phyloP scores from a whole-genome alignment of 169 alveolate species.

The Plasmodium vivax region DNA sequence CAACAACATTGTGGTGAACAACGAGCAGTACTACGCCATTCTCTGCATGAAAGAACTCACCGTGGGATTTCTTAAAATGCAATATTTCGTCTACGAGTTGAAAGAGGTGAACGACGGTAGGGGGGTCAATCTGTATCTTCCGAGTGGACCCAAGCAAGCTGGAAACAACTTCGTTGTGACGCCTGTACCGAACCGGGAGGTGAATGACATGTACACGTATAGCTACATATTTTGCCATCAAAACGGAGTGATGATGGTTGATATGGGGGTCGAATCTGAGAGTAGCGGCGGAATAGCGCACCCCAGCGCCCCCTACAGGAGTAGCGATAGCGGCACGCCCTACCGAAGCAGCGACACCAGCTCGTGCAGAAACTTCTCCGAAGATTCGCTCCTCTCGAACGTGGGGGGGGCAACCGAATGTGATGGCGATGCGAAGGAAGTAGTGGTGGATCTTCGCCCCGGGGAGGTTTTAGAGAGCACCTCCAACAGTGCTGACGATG shows the following conservation, averaged over 20 bases:
- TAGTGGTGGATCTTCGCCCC: too few species aligned
- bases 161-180: not conserved
- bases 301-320: not conserved
- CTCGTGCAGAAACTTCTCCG: not conserved
- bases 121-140: not conserved
- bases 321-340: not conserved
- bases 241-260: slow-evolving; percentile 21
- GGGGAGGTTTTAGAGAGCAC: not conserved
- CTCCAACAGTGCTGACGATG: not conserved
- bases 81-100: slow-evolving; percentile 48
- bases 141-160: not conserved
- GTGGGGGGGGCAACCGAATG: not conserved
- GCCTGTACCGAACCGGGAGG: not conserved
- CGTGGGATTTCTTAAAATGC: slow-evolving; percentile 28
- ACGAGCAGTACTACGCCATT: slow-evolving; percentile 11
- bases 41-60: not conserved
- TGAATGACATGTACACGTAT: slow-evolving; percentile 29
- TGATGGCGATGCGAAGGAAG: not conserved
- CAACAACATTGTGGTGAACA: slow-evolving; percentile 7
- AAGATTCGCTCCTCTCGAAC: not conserved
- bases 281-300: not conserved
- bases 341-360: not conserved
- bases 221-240: slow-evolving; percentile 46
- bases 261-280: not conserved
- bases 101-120: slow-evolving; percentile 7